These are phyloP conservation scores for Paramecium octaurelia DNA, from an alignment of 73 alveolate genomes.

Conservation along the genomic window DNA sequence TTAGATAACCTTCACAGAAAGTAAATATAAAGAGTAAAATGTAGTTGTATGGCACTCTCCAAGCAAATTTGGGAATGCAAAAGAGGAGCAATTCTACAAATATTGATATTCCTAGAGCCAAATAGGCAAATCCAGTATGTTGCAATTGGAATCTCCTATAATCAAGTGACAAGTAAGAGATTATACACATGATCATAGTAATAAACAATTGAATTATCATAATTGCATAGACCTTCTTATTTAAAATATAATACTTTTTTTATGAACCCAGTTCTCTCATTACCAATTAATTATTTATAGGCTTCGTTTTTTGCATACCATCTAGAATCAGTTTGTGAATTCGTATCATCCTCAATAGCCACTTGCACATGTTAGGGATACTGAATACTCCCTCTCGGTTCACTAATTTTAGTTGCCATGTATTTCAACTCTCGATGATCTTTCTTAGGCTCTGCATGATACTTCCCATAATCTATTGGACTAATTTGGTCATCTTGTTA, in stretches of 20 bases:
- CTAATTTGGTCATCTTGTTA: neutral
- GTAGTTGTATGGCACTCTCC: constrained; percentile 68
- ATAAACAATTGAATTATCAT: neutral
- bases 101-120: constrained; percentile 30
- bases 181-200: neutral
- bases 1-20: constrained; percentile 63
- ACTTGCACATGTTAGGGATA: neutral
- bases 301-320: constrained; percentile 11
- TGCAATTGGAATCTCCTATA: neutral
- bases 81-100: constrained; percentile 33
- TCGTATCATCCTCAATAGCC: neutral
- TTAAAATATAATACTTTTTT: neutral
- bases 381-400: constrained; percentile 12
- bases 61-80: constrained; percentile 58
- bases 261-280: constrained; percentile 28
- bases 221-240: neutral
- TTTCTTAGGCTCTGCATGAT: neutral
- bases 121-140: neutral
- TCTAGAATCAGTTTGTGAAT: neutral
- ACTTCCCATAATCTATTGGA: neutral
- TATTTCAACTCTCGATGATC: neutral
- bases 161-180: neutral
- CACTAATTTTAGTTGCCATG: neutral
- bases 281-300: neutral
- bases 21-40: constrained; percentile 62